Percentiles rank a stretch among this genome's conserved stretches.
Conservation (phyloP, 495 filamentous ascomycete genomes). For the Clavariopsis aquatica region DNA sequence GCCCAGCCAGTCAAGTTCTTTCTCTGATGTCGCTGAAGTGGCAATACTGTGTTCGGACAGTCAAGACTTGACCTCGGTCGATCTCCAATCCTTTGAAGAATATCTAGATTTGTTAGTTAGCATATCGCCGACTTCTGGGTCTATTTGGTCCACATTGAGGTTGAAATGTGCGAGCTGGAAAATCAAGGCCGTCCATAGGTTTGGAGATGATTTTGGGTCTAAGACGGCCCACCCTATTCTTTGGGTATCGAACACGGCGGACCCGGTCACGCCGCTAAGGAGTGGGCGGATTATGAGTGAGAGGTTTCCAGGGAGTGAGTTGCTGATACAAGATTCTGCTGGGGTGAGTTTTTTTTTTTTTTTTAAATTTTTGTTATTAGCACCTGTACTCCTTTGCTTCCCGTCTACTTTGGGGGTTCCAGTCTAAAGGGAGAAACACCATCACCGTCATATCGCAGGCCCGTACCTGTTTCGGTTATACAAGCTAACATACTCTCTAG, state of each 20-base stretch:
- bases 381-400: not conserved
- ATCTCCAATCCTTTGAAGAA: conserved; percentile 49
- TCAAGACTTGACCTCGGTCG: conserved; percentile 47
- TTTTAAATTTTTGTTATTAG: not conserved
- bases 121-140: conserved; percentile 56
- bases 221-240: conserved; percentile 59
- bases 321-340: conserved; percentile 58
- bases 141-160: conserved; percentile 59
- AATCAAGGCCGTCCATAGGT: conserved; percentile 59
- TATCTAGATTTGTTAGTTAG: conserved; percentile 51
- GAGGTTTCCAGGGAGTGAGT: conserved; percentile 53
- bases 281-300: conserved; percentile 53
- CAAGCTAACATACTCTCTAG: conserved; percentile 5
- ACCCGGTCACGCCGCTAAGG: conserved; percentile 58
- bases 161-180: conserved; percentile 54
- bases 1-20: not conserved
- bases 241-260: conserved; percentile 56
- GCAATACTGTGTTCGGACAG: conserved; percentile 68
- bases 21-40: conserved; percentile 47
- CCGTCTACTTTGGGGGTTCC: too few relatives aligned
- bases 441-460: too few relatives aligned
- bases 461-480: not conserved
- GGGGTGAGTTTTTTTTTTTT: conserved; percentile 42
- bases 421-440: too few relatives aligned
- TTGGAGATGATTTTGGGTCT: conserved; percentile 50